A percentile compares a stretch with the other conserved stretches of the same genome.
Evolutionary conservation across 352 stramenopile genomes (phyloP).

Genomic region (Lagenidium sp.): DNA sequence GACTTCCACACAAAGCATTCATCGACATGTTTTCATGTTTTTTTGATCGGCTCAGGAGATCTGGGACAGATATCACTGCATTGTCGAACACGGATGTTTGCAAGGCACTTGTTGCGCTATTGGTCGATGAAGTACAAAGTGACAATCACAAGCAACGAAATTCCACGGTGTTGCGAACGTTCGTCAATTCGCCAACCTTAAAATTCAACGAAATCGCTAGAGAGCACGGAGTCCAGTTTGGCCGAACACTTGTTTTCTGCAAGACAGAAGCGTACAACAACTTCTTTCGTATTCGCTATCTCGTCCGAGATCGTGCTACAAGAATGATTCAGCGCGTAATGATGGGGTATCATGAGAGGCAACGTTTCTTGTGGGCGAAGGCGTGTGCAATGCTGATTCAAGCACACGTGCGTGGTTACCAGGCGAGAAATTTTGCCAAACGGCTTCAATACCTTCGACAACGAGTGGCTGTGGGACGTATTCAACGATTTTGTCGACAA

Average conservation of each 20-base stretch:
- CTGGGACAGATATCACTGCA: too few species aligned
- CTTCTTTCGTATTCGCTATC: constrained; percentile 16
- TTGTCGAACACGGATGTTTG: too few species aligned
- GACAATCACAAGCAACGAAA: too few species aligned
- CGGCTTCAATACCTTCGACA: constrained; percentile 6
- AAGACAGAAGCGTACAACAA: constrained; percentile 25
- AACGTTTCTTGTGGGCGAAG: constrained; percentile 10
- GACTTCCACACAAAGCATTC: constrained; percentile 91
- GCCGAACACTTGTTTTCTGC: constrained; percentile 26
- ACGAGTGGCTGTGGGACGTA: constrained; percentile 9
- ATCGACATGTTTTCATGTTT: constrained; percentile 65
- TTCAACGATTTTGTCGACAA: constrained; percentile 13
- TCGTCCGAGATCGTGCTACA: constrained; percentile 11
- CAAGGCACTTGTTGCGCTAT: too few species aligned
- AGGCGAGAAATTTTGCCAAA: constrained; percentile 11
- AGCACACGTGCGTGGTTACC: constrained; percentile 9
- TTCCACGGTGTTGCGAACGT: too few species aligned
- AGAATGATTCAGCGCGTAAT: constrained; percentile 13
- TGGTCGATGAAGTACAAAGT: too few species aligned
- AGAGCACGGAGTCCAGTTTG: constrained; percentile 20
- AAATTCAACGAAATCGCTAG: constrained; percentile 20
- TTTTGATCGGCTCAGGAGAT: constrained; percentile 24
- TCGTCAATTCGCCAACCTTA: too few species aligned
- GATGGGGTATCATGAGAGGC: constrained; percentile 6
- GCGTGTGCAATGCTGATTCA: constrained; percentile 7